phyloP scores from a whole-genome alignment of 78 protist species.

The Creolimax fragrantissima region DNA sequence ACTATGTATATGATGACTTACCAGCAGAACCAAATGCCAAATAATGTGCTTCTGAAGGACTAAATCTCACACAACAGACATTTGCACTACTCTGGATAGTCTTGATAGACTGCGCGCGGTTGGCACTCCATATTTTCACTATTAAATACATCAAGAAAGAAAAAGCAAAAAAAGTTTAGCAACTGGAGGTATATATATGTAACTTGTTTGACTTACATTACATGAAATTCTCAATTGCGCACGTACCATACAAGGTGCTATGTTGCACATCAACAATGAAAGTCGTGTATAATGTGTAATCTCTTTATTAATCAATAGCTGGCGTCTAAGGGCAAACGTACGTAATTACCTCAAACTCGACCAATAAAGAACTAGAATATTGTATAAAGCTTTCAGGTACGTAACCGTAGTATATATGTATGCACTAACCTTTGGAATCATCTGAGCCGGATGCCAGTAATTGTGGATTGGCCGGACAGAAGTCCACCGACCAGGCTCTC shows the following conservation, averaged over 20 bases:
- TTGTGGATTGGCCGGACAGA: constrained; percentile 43
- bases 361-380: too few species aligned
- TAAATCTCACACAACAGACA: constrained; percentile 57
- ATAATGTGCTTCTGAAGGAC: constrained; percentile 37
- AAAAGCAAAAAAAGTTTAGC: background rate
- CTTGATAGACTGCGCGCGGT: constrained; percentile 12
- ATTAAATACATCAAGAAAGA: background rate
- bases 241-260: too few species aligned
- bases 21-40: constrained; percentile 63
- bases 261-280: too few species aligned
- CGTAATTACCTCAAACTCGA: too few species aligned
- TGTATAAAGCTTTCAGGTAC: too few species aligned
- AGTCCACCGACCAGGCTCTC: constrained; percentile 65
- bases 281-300: too few species aligned
- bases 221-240: too few species aligned
- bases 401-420: too few species aligned
- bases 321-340: too few species aligned
- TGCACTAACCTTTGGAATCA: constrained; percentile 40
- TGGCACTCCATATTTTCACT: constrained; percentile 59
- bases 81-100: constrained; percentile 56
- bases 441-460: constrained; percentile 62
- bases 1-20: background rate
- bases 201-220: too few species aligned
- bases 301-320: too few species aligned
- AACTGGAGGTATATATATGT: background rate